Base-by-base conservation (phyloP, 768 basidiomycete species). In the Lentinula sp. region DNA sequence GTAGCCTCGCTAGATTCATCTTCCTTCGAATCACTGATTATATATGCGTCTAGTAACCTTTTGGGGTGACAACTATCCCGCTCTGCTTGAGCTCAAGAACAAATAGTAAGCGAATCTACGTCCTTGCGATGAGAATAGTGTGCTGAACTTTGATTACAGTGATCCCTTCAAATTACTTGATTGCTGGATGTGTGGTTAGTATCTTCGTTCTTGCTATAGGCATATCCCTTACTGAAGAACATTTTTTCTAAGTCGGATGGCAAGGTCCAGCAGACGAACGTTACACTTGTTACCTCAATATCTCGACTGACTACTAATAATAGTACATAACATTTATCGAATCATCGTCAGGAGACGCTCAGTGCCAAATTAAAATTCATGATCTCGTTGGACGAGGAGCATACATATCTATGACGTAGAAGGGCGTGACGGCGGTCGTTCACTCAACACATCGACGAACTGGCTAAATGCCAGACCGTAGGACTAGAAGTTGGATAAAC, bases 131-230 rank as follows among this genome's bases (percentile, higher is more conserved):
- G 45, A 18, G 2, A 53, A 8, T 32, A 20, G 12, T 39, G 7
- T 50, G n/a, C 56, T 66, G 12, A 60, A 13, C 3, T 9, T 12
- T 55, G 42, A 3, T 15, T 64, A 4, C 62, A 82, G 80, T 66
- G 81, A 81, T 69, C 80, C 81, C 32, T 67, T 80, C 35, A 74
- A 74, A 15, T 69, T 80, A 36, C 66, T 82, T 4, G 79, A 81
- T 61, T 81, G 81, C 63, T 82, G 80, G 80, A 79, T 80, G 36
- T 80, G 80, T 63, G 78, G 78, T 77, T 45, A 67, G 75, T 71
- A 51, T 35, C 0, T 33, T 33, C 32, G 52, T 32, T n/a, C 18
- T 48, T 50, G 43, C 33, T 43, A 12, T 15, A 10, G 3, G 9
- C 48, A 15, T 3, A 16, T 6, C 28, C 28, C 32, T 16, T 3